Evolutionary conservation across 2,329 filamentous ascomycete genomes (phyloP), one percentile per base, ranked within the genome.

Genomic region (Periglandula ipomoeae): DNA sequence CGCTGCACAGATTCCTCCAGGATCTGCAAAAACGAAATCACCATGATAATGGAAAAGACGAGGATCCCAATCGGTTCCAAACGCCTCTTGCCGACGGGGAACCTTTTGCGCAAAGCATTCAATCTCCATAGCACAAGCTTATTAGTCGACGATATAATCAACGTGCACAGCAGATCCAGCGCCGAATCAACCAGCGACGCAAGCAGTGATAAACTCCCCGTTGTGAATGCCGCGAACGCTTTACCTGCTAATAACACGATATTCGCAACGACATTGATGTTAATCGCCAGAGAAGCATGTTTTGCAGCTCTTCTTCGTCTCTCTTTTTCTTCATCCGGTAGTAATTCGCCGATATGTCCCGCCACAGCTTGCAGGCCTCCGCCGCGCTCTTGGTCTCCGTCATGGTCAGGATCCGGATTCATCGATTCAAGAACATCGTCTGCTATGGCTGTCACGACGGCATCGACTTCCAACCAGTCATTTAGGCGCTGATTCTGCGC

Each of bases 31-130:
- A 90, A 90, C 0, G 84, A 86, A 0, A 84, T 88, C 53, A 90
- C 84, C 85, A 90, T 90, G 61, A 90, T 85, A 53, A 89, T 78
- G 19, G 82, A 85, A 66, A 90, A 90, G 37, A 90, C 80, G 1
- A 90, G 71, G 8, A 90, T 83, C 17, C 86, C 86, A 3, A 90
- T 73, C 0, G 86, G 86, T 58, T 90, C 86, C 22, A 90, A 71
- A 20, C 70, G 64, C 17, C 85, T 76, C 19, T 85, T 74, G 4
- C 86, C 86, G 15, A 88, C 81, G 0, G 86, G 86, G 55, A 89
- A 89, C 2, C 76, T 73, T 60, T 87, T 85, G 56, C 80, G 78
- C 47, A 65, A 59, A 0, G 61, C 59, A 0, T 58, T 52, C 9
- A 65, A 20, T n/a, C 62, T 71, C 80, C 80, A 83, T 11, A 72